phyloP scores from a whole-genome alignment of 495 filamentous ascomycete species.

The Aspergillus heteromorphus region DNA sequence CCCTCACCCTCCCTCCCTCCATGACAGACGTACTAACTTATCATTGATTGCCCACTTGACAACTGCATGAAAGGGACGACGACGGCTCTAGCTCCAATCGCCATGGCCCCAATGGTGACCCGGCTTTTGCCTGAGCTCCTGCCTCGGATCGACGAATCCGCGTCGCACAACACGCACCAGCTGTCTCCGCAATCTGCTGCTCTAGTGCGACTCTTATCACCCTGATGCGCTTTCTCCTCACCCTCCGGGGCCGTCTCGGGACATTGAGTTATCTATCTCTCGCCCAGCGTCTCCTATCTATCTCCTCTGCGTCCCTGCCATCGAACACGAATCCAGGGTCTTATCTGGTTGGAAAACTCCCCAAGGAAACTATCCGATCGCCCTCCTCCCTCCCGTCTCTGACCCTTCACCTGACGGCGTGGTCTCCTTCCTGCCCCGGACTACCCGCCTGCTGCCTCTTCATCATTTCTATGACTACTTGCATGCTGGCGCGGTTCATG shows the following conservation, averaged over 20 bases:
- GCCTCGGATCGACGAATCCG: constrained; percentile 18
- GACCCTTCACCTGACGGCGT: not conserved
- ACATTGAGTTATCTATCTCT: constrained; percentile 18
- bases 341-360: constrained; percentile 12
- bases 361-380: constrained; percentile 1
- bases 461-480: not conserved
- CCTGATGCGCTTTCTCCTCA: constrained; percentile 22
- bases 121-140: constrained; percentile 15
- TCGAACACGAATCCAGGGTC: constrained; percentile 6
- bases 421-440: not conserved
- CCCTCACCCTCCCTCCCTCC: constrained; percentile 4
- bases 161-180: constrained; percentile 18
- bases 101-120: constrained; percentile 9
- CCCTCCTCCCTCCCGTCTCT: not conserved
- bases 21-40: constrained; percentile 8
- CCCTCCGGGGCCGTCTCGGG: constrained; percentile 8
- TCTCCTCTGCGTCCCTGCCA: constrained; percentile 3
- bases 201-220: constrained; percentile 23
- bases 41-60: not conserved
- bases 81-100: constrained; percentile 8
- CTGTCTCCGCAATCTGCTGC: constrained; percentile 21
- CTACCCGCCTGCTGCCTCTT: not conserved
- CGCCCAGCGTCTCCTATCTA: constrained; percentile 14
- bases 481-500: not conserved
- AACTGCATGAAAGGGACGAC: constrained; percentile 11